Evolutionary conservation across 2,329 filamentous ascomycete species (phyloP).

Genomic region (Dothideomycetes sp.): DNA sequence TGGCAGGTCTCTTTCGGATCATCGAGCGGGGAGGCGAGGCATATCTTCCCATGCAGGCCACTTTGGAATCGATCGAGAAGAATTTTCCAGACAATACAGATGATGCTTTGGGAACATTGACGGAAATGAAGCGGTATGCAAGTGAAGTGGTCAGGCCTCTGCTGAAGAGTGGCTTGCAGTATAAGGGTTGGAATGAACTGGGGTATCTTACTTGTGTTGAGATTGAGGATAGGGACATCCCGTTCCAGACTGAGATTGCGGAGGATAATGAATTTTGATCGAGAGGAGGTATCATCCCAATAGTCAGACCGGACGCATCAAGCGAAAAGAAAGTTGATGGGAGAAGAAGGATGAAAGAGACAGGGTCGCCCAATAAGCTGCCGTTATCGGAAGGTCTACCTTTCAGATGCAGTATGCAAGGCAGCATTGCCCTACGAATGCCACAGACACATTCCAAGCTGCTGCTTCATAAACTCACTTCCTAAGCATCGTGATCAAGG

Average conservation of each 20-base stretch:
- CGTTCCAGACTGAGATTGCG: slow-evolving; percentile 35
- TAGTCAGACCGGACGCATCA: too few relatives aligned
- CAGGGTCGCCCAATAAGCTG: too few relatives aligned
- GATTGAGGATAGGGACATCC: slow-evolving; percentile 48
- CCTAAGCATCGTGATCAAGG: too few relatives aligned
- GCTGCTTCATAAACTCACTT: too few relatives aligned
- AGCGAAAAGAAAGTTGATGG: too few relatives aligned
- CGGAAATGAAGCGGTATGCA: not conserved
- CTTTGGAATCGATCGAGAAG: not conserved
- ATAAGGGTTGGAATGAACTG: slow-evolving; percentile 21
- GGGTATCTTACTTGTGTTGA: slow-evolving; percentile 52
- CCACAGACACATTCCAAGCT: too few relatives aligned
- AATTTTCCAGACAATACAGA: not conserved
- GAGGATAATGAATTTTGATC: not conserved
- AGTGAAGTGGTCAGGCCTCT: not conserved
- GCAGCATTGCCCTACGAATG: not conserved
- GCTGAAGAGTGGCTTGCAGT: not conserved
- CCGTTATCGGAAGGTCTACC: too few relatives aligned
- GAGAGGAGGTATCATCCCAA: not conserved
- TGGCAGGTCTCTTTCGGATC: not conserved
- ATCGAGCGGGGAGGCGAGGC: not conserved
- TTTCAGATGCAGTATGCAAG: not conserved
- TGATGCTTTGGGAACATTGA: not conserved
- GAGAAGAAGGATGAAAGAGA: too few relatives aligned
- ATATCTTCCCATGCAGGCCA: not conserved